phyloP scores from a whole-genome alignment of 371 early-diverging fungal species.

The Mortierella sp. region DNA sequence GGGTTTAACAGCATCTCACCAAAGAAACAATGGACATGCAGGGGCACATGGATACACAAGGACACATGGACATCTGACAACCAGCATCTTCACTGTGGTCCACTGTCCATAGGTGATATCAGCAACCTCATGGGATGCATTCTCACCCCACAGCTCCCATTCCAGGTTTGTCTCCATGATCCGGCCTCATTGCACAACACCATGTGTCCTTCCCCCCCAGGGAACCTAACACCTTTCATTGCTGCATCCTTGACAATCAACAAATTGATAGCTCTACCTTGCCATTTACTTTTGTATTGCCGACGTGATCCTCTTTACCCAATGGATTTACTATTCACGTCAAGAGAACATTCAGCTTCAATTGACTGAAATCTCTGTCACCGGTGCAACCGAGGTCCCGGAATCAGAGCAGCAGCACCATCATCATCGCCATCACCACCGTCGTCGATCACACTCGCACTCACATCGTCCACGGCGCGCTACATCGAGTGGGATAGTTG shows the following conservation, averaged over 20 bases:
- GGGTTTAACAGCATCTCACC: background rate
- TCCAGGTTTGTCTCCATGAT: slow-evolving; percentile 62
- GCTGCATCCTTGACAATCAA: background rate
- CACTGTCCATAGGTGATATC: slow-evolving; percentile 65
- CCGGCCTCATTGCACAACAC: too few relatives aligned
- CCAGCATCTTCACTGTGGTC: too few relatives aligned
- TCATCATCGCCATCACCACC: slow-evolving; percentile 13
- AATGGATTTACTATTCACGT: slow-evolving; percentile 61
- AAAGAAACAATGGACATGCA: too few relatives aligned
- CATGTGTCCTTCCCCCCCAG: too few relatives aligned
- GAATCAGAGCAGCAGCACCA: slow-evolving; percentile 26
- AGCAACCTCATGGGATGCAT: slow-evolving; percentile 77
- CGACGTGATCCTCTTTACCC: slow-evolving; percentile 58
- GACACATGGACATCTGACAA: slow-evolving; percentile 1
- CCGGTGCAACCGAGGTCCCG: slow-evolving; percentile 22
- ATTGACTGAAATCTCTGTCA: slow-evolving; percentile 17
- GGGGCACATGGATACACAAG: too few relatives aligned
- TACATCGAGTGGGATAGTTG: background rate
- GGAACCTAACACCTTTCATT: background rate
- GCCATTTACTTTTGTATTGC: slow-evolving; percentile 65
- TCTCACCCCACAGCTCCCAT: slow-evolving; percentile 74
- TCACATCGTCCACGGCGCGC: slow-evolving; percentile 9
- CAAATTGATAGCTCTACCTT: slow-evolving; percentile 54
- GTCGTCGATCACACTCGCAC: slow-evolving; percentile 3
- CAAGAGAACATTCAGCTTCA: slow-evolving; percentile 15